Evolutionary conservation across 306 rosid species (phyloP).

Genomic region (Cicer chorassanicum): DNA sequence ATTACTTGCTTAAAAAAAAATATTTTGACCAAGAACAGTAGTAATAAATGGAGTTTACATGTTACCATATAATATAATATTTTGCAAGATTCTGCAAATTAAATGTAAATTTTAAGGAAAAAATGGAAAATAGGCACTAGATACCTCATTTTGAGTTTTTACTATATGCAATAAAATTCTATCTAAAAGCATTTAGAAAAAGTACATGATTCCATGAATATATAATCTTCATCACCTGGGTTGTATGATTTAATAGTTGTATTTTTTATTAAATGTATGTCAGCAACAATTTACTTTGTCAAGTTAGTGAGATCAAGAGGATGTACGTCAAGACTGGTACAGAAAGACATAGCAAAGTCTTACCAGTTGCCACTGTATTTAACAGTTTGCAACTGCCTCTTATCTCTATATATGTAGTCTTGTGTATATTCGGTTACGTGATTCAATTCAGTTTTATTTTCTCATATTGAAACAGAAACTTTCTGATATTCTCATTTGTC

Average conservation of each 20-base stretch:
- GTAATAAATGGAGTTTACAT: conserved; percentile 3
- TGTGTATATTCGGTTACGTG: background rate
- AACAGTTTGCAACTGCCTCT: background rate
- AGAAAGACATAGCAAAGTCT: background rate
- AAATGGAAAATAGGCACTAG: background rate
- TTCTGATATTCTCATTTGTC: background rate
- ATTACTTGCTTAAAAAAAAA: background rate
- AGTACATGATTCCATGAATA: background rate
- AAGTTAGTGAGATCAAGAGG: background rate
- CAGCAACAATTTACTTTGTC: background rate
- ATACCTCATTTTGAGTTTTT: background rate
- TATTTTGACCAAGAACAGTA: conserved; percentile 12
- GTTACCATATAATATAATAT: background rate
- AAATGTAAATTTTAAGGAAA: conserved; percentile 8
- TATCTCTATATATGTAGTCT: background rate
- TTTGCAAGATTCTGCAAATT: conserved; percentile 2
- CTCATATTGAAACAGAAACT: background rate
- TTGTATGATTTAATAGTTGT: background rate
- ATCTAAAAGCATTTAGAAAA: background rate
- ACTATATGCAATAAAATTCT: background rate
- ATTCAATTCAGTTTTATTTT: background rate
- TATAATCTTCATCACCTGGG: background rate
- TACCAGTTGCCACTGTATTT: background rate
- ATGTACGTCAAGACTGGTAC: background rate
- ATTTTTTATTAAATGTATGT: background rate